Percentiles rank a stretch among this genome's conserved stretches.
Conservation (phyloP, 192 early-diverging fungal genomes). For the Dispira simplex region DNA sequence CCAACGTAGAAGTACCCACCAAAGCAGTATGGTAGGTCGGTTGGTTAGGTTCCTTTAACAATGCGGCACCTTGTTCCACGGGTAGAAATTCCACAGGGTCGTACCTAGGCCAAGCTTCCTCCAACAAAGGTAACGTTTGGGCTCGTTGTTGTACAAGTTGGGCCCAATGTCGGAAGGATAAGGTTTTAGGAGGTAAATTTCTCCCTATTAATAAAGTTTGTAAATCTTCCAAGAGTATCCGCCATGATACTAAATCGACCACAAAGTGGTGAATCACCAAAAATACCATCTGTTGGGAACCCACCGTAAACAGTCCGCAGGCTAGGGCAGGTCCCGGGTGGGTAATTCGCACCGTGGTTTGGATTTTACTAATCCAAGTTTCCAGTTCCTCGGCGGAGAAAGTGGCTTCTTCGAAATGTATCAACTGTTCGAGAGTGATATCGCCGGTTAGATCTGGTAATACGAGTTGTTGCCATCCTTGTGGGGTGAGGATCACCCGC, state of each 20-base stretch:
- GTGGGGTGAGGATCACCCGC: neutral
- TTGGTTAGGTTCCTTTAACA: neutral
- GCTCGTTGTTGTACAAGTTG: neutral
- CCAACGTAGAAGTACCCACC: neutral
- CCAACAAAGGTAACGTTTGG: neutral
- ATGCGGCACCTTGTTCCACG: neutral
- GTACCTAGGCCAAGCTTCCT: neutral
- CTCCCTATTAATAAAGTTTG: neutral
- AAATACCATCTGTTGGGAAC: neutral
- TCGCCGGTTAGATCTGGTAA: neutral
- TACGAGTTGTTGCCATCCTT: neutral
- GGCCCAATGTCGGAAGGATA: conserved; percentile 3
- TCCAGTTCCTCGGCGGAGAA: neutral
- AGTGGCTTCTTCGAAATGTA: neutral
- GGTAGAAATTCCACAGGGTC: neutral
- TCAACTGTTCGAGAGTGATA: neutral
- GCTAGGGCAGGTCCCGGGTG: neutral
- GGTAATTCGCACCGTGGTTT: neutral
- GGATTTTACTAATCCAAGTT: neutral
- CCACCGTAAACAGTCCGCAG: neutral
- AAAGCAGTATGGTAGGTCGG: neutral
- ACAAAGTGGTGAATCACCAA: conserved; percentile 1
- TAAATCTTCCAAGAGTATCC: conserved; percentile 5
- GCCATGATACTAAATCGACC: conserved; percentile 6
- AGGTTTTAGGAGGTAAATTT: neutral